These are phyloP conservation scores for Atkinsonella hypoxylon DNA, from an alignment of 2,329 filamentous ascomycete species.

Conservation along the genomic window DNA sequence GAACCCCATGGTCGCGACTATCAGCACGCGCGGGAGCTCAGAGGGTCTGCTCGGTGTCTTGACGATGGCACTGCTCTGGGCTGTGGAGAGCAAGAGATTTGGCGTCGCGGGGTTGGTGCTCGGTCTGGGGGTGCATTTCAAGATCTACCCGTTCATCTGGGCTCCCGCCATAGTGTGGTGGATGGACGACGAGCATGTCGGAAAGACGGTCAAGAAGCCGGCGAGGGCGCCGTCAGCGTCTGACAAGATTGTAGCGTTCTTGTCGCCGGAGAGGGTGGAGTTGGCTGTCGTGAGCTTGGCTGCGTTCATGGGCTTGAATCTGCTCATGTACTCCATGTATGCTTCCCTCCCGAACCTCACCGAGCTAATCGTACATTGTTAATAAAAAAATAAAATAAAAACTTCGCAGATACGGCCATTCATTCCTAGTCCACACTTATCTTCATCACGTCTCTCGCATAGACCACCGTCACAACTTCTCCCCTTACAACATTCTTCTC, in stretches of 20 bases:
- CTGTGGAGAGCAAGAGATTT: slow-evolving; percentile 52
- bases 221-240: slow-evolving; percentile 9
- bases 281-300: slow-evolving; percentile 53
- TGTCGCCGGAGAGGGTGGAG: slow-evolving; percentile 41
- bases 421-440: slow-evolving; percentile 83
- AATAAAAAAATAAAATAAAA: slow-evolving; percentile 5
- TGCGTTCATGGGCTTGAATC: slow-evolving; percentile 65
- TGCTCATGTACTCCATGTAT: slow-evolving; percentile 64
- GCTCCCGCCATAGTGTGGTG: slow-evolving; percentile 71
- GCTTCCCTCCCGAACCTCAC: not conserved
- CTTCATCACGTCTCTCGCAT: slow-evolving; percentile 86
- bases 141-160: slow-evolving; percentile 98
- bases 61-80: slow-evolving; percentile 74
- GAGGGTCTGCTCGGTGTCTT: slow-evolving; percentile 82
- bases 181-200: slow-evolving; percentile 49
- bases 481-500: slow-evolving; percentile 83
- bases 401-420: slow-evolving; percentile 52
- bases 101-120: slow-evolving; percentile 60
- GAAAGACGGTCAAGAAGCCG: slow-evolving; percentile 6
- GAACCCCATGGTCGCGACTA: slow-evolving; percentile 96
- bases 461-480: slow-evolving; percentile 98
- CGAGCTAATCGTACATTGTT: not conserved
- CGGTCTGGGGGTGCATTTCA: slow-evolving; percentile 85
- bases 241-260: slow-evolving; percentile 26
- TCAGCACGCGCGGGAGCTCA: slow-evolving; percentile 87